Conservation (phyloP, 768 basidiomycete genomes). For the Hemileccinum rubropunctum region DNA sequence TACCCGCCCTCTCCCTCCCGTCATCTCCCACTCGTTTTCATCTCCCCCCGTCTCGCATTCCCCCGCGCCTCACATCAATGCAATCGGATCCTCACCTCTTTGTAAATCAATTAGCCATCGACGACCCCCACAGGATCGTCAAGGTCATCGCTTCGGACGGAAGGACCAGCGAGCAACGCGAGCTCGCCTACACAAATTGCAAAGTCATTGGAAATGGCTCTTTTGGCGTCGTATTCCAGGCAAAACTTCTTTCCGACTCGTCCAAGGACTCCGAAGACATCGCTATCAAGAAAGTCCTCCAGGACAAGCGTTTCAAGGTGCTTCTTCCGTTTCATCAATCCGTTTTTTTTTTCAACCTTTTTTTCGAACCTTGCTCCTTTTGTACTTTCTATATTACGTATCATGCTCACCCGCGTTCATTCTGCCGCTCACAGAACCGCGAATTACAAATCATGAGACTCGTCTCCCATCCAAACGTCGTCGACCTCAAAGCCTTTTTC, state of each 20-base stretch:
- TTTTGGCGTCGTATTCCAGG: constrained; percentile 98
- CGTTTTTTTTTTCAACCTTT: background rate
- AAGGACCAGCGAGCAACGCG: constrained; percentile 83
- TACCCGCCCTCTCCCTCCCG: constrained; percentile 21
- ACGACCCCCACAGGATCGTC: constrained; percentile 96
- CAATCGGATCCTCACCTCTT: constrained; percentile 24
- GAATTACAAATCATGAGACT: constrained; percentile 99
- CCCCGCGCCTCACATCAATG: constrained; percentile 19
- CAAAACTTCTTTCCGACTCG: constrained; percentile 70
- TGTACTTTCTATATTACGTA: background rate
- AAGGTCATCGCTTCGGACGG: constrained; percentile 95
- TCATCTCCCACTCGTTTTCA: constrained; percentile 34
- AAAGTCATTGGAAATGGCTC: constrained; percentile 99
- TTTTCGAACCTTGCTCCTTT: background rate
- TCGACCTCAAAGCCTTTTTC: constrained; percentile 97
- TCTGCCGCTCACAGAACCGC: constrained; percentile 72
- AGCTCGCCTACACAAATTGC: constrained; percentile 94
- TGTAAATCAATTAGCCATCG: constrained; percentile 56
- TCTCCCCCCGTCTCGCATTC: constrained; percentile 34
- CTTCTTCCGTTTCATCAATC: constrained; percentile 20
- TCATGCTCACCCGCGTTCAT: constrained; percentile 13
- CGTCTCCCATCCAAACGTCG: constrained; percentile 95
- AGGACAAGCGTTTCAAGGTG: constrained; percentile 99
- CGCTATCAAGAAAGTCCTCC: constrained; percentile 99
- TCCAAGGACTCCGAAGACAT: constrained; percentile 77